Percentiles rank a stretch among this genome's conserved stretches.
Evolutionary conservation across 768 basidiomycete genomes (phyloP).

Genomic region (Macrolepiota dolichaula): DNA sequence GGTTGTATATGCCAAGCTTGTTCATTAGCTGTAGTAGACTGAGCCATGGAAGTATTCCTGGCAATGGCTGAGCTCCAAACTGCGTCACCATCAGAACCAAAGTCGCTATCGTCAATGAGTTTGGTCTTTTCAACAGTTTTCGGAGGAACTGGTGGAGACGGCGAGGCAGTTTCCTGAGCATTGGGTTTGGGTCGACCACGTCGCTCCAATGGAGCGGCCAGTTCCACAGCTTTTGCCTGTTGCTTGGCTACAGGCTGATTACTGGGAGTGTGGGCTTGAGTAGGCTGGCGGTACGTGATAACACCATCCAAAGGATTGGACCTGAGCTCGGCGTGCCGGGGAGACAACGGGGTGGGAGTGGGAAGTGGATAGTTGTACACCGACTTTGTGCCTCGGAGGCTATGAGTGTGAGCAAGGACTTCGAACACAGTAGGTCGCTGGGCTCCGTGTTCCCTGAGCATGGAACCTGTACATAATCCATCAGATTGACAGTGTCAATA

Average conservation of each 20-base stretch:
- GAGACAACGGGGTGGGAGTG: constrained; percentile 42
- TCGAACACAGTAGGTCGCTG: constrained; percentile 89
- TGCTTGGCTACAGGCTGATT: constrained; percentile 15
- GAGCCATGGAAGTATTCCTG: neutral
- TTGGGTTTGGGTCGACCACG: constrained; percentile 6
- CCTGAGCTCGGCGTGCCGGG: constrained; percentile 28
- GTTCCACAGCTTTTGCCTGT: neutral
- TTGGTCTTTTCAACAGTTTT: constrained; percentile 15
- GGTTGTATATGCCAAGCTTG: constrained; percentile 38
- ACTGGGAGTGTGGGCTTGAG: constrained; percentile 5
- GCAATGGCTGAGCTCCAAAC: constrained; percentile 9
- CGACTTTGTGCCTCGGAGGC: constrained; percentile 83
- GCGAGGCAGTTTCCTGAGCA: neutral
- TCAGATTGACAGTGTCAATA: constrained; percentile 8
- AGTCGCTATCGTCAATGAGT: constrained; percentile 34
- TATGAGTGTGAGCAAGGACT: constrained; percentile 77
- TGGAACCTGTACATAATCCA: constrained; percentile 56
- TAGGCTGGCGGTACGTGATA: constrained; percentile 8
- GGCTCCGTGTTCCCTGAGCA: constrained; percentile 88
- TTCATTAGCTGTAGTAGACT: constrained; percentile 19
- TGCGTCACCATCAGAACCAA: constrained; percentile 25
- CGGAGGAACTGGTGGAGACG: neutral
- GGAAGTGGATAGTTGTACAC: constrained; percentile 66
- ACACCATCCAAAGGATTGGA: constrained; percentile 20
- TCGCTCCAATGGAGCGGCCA: neutral